Conservation (phyloP, 2,329 filamentous ascomycete genomes). For the Penicillium fuscoglaucum region DNA sequence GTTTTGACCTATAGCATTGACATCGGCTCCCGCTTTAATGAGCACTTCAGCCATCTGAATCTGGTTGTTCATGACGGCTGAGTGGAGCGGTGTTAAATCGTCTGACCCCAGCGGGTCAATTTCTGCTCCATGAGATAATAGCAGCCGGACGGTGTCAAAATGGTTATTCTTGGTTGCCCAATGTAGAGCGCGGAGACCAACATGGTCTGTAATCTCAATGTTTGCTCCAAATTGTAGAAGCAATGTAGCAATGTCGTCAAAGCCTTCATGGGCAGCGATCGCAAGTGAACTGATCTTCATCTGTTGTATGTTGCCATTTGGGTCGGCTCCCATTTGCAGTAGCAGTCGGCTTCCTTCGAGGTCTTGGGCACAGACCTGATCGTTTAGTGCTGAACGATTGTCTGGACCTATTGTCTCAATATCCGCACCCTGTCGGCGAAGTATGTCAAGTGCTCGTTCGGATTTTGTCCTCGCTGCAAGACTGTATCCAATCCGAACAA, state of each 20-base stretch:
- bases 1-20: neutral
- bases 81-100: neutral
- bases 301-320: neutral
- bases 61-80: no score
- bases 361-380: neutral
- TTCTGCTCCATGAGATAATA: neutral
- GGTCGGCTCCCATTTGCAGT: neutral
- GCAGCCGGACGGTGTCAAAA: neutral
- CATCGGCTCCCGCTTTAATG: conserved; percentile 1
- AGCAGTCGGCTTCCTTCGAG: neutral
- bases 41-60: neutral
- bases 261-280: conserved; percentile 13
- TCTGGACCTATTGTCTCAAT: neutral
- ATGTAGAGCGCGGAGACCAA: neutral
- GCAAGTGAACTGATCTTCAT: conserved; percentile 10
- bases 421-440: neutral
- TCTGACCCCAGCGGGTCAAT: neutral
- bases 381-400: neutral
- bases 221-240: neutral
- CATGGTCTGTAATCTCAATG: neutral
- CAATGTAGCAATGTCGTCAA: neutral
- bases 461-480: neutral
- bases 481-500: neutral
- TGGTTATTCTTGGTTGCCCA: neutral
- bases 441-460: neutral